Evolutionary conservation across 164 flowering plant species (phyloP).

Genomic region (Vitis rotundifolia): DNA sequence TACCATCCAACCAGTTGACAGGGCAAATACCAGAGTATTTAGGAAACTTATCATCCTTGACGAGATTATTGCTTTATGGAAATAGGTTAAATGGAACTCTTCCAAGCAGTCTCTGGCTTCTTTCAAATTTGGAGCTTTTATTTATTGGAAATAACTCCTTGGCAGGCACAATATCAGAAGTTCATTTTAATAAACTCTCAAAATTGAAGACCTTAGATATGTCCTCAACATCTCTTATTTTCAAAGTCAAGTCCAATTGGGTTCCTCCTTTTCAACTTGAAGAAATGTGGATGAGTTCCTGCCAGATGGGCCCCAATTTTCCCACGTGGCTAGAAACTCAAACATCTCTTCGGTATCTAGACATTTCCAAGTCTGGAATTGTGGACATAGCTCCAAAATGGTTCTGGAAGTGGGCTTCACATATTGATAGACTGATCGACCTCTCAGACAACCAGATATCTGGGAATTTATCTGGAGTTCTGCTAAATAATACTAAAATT

Average conservation of each 20-base stretch:
- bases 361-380: slow-evolving; percentile 1
- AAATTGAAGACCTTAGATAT: too few relatives aligned
- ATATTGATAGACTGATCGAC: not conserved
- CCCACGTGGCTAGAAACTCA: slow-evolving; percentile 12
- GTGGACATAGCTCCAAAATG: not conserved
- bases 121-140: too few relatives aligned
- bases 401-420: slow-evolving; percentile 1
- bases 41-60: too few relatives aligned
- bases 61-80: fast-evolving
- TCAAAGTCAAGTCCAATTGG: slow-evolving; percentile 1
- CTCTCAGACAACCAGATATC: not conserved
- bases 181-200: too few relatives aligned
- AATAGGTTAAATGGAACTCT: too few relatives aligned
- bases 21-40: too few relatives aligned
- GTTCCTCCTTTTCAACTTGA: slow-evolving; percentile 13
- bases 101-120: too few relatives aligned
- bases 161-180: too few relatives aligned
- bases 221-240: too few relatives aligned
- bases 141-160: too few relatives aligned
- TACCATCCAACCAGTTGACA: fast-evolving
- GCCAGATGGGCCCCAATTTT: not conserved
- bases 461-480: not conserved
- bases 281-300: not conserved
- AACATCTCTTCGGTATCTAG: not conserved
- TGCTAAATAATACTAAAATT: too few relatives aligned